Conservation (phyloP, 2,329 filamentous ascomycete genomes). For the Chalaropsis ovoidea region DNA sequence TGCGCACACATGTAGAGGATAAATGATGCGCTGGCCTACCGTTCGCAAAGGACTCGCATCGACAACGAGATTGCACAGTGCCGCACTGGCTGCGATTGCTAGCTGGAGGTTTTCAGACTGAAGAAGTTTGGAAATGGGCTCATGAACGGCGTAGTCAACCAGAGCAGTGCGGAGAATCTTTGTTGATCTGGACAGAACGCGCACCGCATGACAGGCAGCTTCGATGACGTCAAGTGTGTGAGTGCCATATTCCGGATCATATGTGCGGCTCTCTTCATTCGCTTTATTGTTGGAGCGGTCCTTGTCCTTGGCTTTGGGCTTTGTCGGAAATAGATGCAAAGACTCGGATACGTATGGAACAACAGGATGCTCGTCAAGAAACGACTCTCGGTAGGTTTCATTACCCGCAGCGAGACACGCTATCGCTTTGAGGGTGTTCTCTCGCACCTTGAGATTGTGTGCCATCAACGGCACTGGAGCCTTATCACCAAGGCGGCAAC, state of each 20-base stretch:
- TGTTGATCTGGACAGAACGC: slow-evolving; percentile 75
- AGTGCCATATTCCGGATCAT: slow-evolving; percentile 47
- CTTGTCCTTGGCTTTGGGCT: slow-evolving; percentile 40
- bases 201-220: slow-evolving; percentile 71
- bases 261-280: not conserved
- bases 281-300: slow-evolving; percentile 34
- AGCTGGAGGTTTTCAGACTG: slow-evolving; percentile 66
- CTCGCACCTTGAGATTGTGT: slow-evolving; percentile 66
- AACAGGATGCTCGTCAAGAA: slow-evolving; percentile 66
- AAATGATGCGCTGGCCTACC: slow-evolving; percentile 42
- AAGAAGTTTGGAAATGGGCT: slow-evolving; percentile 66
- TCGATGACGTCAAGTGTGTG: slow-evolving; percentile 72
- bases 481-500: slow-evolving; percentile 46
- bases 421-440: slow-evolving; percentile 65
- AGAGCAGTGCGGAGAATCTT: slow-evolving; percentile 74
- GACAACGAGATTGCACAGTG: slow-evolving; percentile 73
- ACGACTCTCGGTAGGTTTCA: slow-evolving; percentile 70
- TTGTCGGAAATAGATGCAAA: slow-evolving; percentile 48
- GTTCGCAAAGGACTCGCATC: slow-evolving; percentile 88
- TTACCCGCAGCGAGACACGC: slow-evolving; percentile 73
- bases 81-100: slow-evolving; percentile 74
- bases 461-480: slow-evolving; percentile 50
- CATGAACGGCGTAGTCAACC: slow-evolving; percentile 72
- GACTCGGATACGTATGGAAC: slow-evolving; percentile 77
- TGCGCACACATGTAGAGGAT: not conserved